Conservation (phyloP, 2,329 filamentous ascomycete species). For the Apiospora aurea region DNA sequence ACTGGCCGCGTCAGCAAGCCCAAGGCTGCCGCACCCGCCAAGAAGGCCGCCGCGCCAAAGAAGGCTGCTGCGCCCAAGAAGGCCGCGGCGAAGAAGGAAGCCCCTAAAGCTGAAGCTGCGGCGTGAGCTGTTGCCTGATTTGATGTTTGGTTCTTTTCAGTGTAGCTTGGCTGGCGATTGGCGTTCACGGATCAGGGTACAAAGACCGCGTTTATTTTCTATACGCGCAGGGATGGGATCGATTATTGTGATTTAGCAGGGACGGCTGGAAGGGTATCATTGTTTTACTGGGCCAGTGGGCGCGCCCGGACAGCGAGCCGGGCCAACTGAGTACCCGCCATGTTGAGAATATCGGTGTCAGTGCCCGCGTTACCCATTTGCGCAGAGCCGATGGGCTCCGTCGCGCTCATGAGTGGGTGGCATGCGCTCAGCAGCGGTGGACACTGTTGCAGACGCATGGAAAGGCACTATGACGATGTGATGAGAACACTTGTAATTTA, state of each 20-base stretch:
- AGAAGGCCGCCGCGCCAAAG: constrained; percentile 45
- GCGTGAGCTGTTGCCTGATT: constrained; percentile 35
- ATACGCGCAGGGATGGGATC: constrained; percentile 39
- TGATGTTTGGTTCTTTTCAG: constrained; percentile 44
- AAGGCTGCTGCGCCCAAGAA: constrained; percentile 46
- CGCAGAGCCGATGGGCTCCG: constrained; percentile 3
- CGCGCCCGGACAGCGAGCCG: constrained; percentile 18
- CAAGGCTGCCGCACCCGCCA: constrained; percentile 55
- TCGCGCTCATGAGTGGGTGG: not conserved
- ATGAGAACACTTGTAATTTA: constrained; percentile 47
- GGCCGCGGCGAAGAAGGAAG: constrained; percentile 42
- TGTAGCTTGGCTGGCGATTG: constrained; percentile 41
- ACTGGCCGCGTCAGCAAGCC: constrained; percentile 45
- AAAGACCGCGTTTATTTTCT: constrained; percentile 40
- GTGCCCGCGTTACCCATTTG: constrained; percentile 22
- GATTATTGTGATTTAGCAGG: constrained; percentile 36
- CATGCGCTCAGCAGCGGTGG: constrained; percentile 6
- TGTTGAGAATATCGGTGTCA: constrained; percentile 28
- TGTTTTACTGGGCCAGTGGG: constrained; percentile 22
- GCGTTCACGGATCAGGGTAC: constrained; percentile 44
- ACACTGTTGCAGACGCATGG: constrained; percentile 23
- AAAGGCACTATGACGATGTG: constrained; percentile 40
- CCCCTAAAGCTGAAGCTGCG: constrained; percentile 38
- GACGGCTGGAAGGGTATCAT: constrained; percentile 32
- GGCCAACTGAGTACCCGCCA: constrained; percentile 28